phyloP scores from a whole-genome alignment of 176 grass and related monocot species.

The Secale cereale region DNA sequence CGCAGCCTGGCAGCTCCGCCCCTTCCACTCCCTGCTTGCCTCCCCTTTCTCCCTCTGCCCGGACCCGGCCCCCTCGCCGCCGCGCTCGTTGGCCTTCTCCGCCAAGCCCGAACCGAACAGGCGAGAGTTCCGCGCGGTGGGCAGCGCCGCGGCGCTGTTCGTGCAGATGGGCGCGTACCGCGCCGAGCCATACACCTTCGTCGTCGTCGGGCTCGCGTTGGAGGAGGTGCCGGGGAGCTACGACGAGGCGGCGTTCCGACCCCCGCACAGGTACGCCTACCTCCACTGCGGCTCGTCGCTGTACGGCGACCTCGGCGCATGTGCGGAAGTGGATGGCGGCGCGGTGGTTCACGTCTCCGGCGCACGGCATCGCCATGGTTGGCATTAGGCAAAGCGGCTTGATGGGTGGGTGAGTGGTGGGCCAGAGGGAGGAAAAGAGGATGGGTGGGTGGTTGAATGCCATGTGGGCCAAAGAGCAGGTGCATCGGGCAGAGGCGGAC shows the following conservation, averaged over 20 bases:
- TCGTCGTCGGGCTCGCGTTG: conserved; percentile 69
- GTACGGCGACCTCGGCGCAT: conserved; percentile 56
- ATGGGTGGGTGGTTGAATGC: no score
- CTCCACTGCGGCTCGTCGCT: conserved; percentile 88
- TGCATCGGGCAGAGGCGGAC: no score
- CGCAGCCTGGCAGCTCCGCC: no score
- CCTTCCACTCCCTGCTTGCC: no score
- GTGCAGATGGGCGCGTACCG: conserved; percentile 91
- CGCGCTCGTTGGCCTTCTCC: no score
- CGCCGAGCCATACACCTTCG: conserved; percentile 76
- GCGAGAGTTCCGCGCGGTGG: conserved; percentile 61
- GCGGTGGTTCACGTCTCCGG: conserved; percentile 53
- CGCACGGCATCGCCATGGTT: background rate
- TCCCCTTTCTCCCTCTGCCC: no score
- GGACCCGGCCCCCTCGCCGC: no score
- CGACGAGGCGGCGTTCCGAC: conserved; percentile 54
- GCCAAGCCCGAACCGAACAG: conserved; percentile 27
- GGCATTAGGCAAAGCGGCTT: no score
- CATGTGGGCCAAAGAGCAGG: no score
- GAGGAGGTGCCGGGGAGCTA: no score
- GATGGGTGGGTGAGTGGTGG: no score
- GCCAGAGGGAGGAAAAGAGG: no score
- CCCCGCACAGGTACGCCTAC: conserved; percentile 69
- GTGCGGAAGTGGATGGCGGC: conserved; percentile 92
- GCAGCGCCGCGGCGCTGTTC: conserved; percentile 81